phyloP scores from a whole-genome alignment of 257 asterid species.

The Eucommia ulmoides region DNA sequence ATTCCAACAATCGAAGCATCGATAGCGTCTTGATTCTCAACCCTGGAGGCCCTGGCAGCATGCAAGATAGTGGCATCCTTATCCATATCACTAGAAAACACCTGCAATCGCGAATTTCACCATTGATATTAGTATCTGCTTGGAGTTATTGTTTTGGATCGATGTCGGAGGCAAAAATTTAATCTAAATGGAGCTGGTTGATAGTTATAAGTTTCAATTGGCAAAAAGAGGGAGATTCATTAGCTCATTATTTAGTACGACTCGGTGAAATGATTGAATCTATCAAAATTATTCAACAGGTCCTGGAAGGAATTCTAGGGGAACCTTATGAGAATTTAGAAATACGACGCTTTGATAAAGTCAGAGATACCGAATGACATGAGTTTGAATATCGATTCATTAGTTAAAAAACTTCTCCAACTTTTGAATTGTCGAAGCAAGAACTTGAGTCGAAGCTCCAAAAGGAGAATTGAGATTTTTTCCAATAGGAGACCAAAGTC shows the following conservation, averaged over 20 bases:
- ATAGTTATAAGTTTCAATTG: not conserved
- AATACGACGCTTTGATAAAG: slow-evolving; percentile 1
- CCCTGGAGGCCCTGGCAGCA: slow-evolving; percentile 78
- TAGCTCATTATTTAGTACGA: slow-evolving; percentile 1
- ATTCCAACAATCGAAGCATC: slow-evolving; percentile 80
- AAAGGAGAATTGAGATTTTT: too few relatives aligned
- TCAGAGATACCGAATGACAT: not conserved
- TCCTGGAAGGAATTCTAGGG: not conserved
- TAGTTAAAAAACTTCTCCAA: not conserved
- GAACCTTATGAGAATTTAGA: not conserved
- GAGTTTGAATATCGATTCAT: not conserved
- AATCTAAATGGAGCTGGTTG: too few relatives aligned
- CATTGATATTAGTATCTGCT: too few relatives aligned
- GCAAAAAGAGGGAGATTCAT: not conserved
- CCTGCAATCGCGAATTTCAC: too few relatives aligned
- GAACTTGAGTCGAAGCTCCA: too few relatives aligned
- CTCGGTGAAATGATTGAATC: not conserved
- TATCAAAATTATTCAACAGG: not conserved
- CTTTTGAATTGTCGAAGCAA: too few relatives aligned
- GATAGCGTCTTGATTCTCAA: slow-evolving; percentile 81
- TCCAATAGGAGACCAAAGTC: too few relatives aligned
- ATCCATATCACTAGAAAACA: too few relatives aligned
- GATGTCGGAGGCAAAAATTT: too few relatives aligned
- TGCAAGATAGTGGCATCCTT: slow-evolving; percentile 35
- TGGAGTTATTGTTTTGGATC: too few relatives aligned